Conservation (phyloP, 169 alveolate genomes). For the Amoebophrya sp. region DNA sequence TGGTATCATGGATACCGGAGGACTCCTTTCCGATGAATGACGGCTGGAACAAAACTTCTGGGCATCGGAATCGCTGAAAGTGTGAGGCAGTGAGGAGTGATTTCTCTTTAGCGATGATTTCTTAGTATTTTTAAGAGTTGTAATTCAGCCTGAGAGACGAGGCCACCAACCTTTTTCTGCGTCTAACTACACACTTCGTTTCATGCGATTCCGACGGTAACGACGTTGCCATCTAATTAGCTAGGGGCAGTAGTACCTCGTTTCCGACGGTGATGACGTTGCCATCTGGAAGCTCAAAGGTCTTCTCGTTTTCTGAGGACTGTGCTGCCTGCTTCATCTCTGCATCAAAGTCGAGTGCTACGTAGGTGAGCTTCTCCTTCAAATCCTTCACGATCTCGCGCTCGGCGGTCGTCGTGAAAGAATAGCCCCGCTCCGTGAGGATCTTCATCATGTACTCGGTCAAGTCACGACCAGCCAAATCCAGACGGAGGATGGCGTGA, state of each 20-base stretch:
- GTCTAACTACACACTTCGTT: not conserved
- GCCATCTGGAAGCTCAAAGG: conserved; percentile 97
- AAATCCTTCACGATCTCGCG: conserved; percentile 83
- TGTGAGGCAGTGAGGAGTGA: too few species aligned
- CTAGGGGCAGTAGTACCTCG: conserved; percentile 54
- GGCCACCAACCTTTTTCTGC: not conserved
- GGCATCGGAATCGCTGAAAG: conserved; percentile 79
- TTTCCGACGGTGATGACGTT: conserved; percentile 79
- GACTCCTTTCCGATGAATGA: conserved; percentile 79
- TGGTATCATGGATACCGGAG: too few species aligned
- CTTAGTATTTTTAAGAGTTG: not conserved
- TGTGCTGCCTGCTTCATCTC: too few species aligned
- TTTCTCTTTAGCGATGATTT: not conserved
- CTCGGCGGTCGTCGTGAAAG: conserved; percentile 85
- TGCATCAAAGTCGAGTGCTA: too few species aligned
- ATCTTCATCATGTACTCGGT: conserved; percentile 84
- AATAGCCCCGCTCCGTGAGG: conserved; percentile 81
- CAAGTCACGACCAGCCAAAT: conserved; percentile 95
- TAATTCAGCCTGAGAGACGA: not conserved
- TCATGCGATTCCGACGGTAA: conserved; percentile 7
- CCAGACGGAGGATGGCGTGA: conserved; percentile 82
- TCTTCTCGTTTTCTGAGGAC: too few species aligned
- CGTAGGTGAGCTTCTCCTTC: too few species aligned
- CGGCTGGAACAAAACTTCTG: conserved; percentile 92
- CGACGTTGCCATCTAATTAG: conserved; percentile 16